Base-by-base conservation (phyloP, 2,329 filamentous ascomycete genomes). In the Penicillium sp. region DNA sequence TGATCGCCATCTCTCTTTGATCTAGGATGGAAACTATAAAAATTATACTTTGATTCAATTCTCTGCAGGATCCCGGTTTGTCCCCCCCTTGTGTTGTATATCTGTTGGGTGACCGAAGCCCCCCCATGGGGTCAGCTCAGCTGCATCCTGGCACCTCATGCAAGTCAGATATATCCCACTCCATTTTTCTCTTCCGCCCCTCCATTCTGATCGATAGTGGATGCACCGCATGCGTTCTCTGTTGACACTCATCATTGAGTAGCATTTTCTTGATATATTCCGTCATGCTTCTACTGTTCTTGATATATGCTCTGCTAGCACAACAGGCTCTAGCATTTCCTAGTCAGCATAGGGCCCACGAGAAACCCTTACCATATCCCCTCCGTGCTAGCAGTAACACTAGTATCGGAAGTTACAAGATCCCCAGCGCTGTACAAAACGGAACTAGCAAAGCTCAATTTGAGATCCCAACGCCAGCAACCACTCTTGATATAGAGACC, bases 361-460 rank as follows among this genome's bases (percentile, higher is more conserved):
- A 13, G 6, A 33, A 15, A 12, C 4, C 25, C 6, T n/a, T 27
- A 3, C 5, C 25, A 49, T 33, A 38, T 48, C 6, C 6, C 29
- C 25, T 13, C n/a, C 25, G 6, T 31, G 21, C 8, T 23, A 6
- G 31, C 17, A 37, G 19, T 2, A 13, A 48, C 13, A 12, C 46
- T 8, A 19, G 4, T 19, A 40, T 25, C 3, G 45, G 47, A 40
- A 57, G 17, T n/a, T 63, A 59, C 29, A 6, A 37, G 10, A 63
- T 66, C 27, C 55, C 63, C 6, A 58, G 50, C 23, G 17, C 25
- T 5, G 31, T 55, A 2, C 52, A 66, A 29, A 60, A 62, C 33
- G 56, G 56, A 46, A 40, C 47, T 0, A 54, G 49, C 38, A 50
- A 45, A 19, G 58, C 40, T n/a, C 52, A 33, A 35, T 60, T 65